phyloP scores from a whole-genome alignment of 208 protist genomes.

The Porcisia hertigi region DNA sequence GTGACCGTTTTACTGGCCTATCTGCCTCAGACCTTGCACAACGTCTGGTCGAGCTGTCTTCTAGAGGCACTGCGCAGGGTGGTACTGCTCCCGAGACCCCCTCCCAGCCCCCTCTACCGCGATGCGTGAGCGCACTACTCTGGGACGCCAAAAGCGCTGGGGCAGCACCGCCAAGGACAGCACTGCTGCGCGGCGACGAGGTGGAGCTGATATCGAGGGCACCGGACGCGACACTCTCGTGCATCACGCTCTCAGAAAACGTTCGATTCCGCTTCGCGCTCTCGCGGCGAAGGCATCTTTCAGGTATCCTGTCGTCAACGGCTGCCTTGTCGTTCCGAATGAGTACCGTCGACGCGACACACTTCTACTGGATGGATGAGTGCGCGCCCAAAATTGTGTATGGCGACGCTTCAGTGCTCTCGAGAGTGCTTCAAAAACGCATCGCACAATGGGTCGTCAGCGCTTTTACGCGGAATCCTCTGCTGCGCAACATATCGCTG shows the following conservation, averaged over 20 bases:
- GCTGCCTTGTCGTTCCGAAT: background rate
- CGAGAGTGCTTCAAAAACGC: slow-evolving; percentile 1
- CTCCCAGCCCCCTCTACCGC: slow-evolving; percentile 1
- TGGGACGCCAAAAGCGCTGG: slow-evolving; percentile 18
- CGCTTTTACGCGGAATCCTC: background rate
- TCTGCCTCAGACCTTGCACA: slow-evolving; percentile 11
- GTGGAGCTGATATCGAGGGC: slow-evolving; percentile 1
- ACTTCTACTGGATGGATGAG: slow-evolving; percentile 33
- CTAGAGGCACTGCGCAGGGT: background rate
- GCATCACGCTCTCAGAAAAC: slow-evolving; percentile 14
- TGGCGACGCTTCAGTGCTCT: background rate
- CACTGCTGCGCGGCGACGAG: slow-evolving; percentile 18
- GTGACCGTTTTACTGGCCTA: slow-evolving; percentile 1
- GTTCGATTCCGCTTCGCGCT: slow-evolving; percentile 22
- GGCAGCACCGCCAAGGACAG: slow-evolving; percentile 12
- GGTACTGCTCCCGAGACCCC: too few relatives aligned
- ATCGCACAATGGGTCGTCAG: slow-evolving; percentile 14
- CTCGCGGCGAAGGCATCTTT: slow-evolving; percentile 14
- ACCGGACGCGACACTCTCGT: background rate
- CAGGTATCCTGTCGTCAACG: slow-evolving; percentile 10
- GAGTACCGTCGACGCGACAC: background rate
- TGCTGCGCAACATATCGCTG: slow-evolving; percentile 24
- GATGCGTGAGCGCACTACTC: background rate
- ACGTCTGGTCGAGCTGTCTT: slow-evolving; percentile 3
- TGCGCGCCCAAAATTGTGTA: background rate